phyloP scores from a whole-genome alignment of 2,329 filamentous ascomycete genomes.

The Aspergillus flavus region DNA sequence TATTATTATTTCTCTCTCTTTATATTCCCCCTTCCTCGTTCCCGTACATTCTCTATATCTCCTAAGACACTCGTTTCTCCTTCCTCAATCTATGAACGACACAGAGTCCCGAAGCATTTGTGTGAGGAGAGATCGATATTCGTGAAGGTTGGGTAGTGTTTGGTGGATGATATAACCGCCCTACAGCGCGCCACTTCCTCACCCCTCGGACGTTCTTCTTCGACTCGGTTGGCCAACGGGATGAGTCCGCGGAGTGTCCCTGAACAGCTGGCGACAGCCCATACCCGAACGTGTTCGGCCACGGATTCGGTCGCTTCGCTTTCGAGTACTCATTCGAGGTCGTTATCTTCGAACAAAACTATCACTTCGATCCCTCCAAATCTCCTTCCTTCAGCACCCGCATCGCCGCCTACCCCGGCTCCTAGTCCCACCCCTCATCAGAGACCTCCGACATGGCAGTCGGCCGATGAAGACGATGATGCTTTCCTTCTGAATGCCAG shows the following conservation, averaged over 20 bases:
- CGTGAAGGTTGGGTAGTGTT: slow-evolving; percentile 19
- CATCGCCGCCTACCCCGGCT: slow-evolving; percentile 68
- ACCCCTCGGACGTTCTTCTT: slow-evolving; percentile 29
- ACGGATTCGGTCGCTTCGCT: slow-evolving; percentile 28
- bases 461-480: slow-evolving; percentile 69
- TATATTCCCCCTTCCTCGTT: neutral
- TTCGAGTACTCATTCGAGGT: slow-evolving; percentile 35
- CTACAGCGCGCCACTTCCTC: slow-evolving; percentile 26
- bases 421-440: slow-evolving; percentile 67
- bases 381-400: slow-evolving; percentile 65
- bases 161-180: slow-evolving; percentile 18
- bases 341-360: slow-evolving; percentile 53
- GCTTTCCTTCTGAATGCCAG: slow-evolving; percentile 78
- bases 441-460: slow-evolving; percentile 54
- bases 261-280: slow-evolving; percentile 31
- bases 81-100: slow-evolving; percentile 21
- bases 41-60: neutral
- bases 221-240: slow-evolving; percentile 33
- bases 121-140: slow-evolving; percentile 17
- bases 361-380: slow-evolving; percentile 58
- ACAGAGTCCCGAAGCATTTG: slow-evolving; percentile 7
- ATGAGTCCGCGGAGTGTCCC: slow-evolving; percentile 33
- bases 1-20: slow-evolving; percentile 4
- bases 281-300: slow-evolving; percentile 32
- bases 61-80: slow-evolving; percentile 2